A percentile compares a stretch with the other conserved stretches of the same genome.
Conservation (phyloP, 805 yeast species). For the Nakazawaea laoshanensis region DNA sequence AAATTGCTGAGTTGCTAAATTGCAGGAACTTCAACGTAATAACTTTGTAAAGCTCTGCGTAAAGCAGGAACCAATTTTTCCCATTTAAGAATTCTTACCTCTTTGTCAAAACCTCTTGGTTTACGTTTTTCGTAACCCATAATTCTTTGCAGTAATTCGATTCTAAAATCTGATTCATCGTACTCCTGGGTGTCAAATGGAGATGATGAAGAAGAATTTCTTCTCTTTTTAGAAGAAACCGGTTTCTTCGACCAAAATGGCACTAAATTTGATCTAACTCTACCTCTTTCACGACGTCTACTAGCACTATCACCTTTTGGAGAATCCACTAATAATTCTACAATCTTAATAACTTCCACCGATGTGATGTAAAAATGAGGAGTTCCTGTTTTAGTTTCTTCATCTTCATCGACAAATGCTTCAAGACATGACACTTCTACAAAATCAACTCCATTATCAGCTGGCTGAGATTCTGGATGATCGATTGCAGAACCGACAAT, state of each 20-base stretch:
- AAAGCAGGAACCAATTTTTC: slow-evolving; percentile 51
- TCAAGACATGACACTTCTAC: slow-evolving; percentile 55
- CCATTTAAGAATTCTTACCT: slow-evolving; percentile 56
- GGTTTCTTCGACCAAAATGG: slow-evolving; percentile 62
- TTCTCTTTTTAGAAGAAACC: slow-evolving; percentile 33
- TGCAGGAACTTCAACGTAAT: slow-evolving; percentile 48
- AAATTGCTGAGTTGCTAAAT: no score
- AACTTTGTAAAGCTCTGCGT: slow-evolving; percentile 56
- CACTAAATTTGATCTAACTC: slow-evolving; percentile 57
- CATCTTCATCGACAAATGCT: slow-evolving; percentile 27
- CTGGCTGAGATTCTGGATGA: slow-evolving; percentile 31
- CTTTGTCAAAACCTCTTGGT: slow-evolving; percentile 65
- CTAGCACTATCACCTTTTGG: slow-evolving; percentile 36
- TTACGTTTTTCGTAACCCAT: slow-evolving; percentile 55
- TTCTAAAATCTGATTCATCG: slow-evolving; percentile 25
- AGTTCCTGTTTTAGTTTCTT: slow-evolving; percentile 4
- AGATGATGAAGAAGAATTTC: slow-evolving; percentile 10
- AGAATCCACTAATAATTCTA: slow-evolving; percentile 50
- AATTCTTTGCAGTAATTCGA: slow-evolving; percentile 54
- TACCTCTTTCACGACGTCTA: slow-evolving; percentile 55
- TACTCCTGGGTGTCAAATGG: no score
- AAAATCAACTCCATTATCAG: slow-evolving; percentile 34
- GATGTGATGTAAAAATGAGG: slow-evolving; percentile 47
- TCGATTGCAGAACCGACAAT: slow-evolving; percentile 44
- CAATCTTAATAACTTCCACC: slow-evolving; percentile 59